Evolutionary conservation across 2,329 filamentous ascomycete species (phyloP).

Genomic region (Hypoxylon sp.): DNA sequence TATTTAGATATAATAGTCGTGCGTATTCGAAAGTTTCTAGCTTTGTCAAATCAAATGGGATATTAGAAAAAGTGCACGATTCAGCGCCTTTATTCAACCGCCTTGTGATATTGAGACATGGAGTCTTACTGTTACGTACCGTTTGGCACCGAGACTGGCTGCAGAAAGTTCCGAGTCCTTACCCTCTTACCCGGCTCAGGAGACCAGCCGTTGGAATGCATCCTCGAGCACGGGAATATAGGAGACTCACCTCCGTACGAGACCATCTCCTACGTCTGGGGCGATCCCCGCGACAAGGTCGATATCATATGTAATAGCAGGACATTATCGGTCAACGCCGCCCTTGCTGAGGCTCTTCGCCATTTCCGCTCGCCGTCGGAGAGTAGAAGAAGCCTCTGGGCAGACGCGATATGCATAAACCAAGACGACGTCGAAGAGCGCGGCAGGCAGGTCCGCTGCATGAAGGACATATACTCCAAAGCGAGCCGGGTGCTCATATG

Average conservation of each 20-base stretch:
- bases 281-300: conserved; percentile 16
- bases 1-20: background rate
- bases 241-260: conserved; percentile 27
- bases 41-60: background rate
- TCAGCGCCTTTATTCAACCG: background rate
- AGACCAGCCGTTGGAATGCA: conserved; percentile 27
- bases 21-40: background rate
- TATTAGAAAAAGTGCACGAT: too few relatives aligned
- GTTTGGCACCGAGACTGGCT: conserved; percentile 26
- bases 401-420: conserved; percentile 37
- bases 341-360: conserved; percentile 9
- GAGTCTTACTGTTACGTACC: conserved; percentile 32
- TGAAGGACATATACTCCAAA: conserved; percentile 36
- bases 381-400: conserved; percentile 28
- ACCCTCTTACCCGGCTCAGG: conserved; percentile 24
- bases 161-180: conserved; percentile 29
- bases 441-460: conserved; percentile 32
- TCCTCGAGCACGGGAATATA: conserved; percentile 26
- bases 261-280: conserved; percentile 38
- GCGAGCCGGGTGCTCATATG: conserved; percentile 33
- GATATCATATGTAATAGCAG: conserved; percentile 27
- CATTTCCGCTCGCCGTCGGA: conserved; percentile 23
- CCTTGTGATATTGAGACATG: conserved; percentile 13
- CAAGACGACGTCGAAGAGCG: conserved; percentile 33
- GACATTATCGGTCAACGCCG: conserved; percentile 7